Evolutionary conservation across 1,139 yeast genomes (phyloP), one percentile per base, ranked within the genome.

Genomic region (Zhuliangozyma parablackwelliae): DNA sequence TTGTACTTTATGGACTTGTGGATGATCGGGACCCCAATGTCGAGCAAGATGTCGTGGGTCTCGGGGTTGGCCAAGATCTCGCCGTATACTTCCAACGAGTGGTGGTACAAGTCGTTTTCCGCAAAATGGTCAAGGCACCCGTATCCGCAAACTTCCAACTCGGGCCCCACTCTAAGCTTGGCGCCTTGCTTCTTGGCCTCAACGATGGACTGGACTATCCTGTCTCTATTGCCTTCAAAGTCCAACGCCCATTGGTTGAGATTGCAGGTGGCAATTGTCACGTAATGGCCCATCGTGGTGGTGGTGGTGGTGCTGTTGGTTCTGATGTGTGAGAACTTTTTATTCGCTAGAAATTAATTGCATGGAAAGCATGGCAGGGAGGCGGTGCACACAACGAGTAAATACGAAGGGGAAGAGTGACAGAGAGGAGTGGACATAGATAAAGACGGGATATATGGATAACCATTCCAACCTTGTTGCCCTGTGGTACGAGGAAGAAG

Each of bases 231-330:
- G 6, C 98, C 99, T 59, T 92, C 97, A 61, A 88, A 94, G 61
- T 94, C 99, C 43, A 94, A 71, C 0, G 98, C 96, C 99, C 99
- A 94, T 75, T 94, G 99, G 63, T 94, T 94, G 48, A 94, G 73
- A 54, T 84, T 76, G 53, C 84, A 78, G 2, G 83, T 77, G 10
- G 84, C 77, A 32, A 78, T 56, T 1, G 83, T 78, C 29, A 78
- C 66, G 51, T 71, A 76, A 34, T 73, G 78, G 5, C 80, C 79
- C 81, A 76, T 76, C 12, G 21, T 21, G 3, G 6, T 29, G 36
- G 13, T 7, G 21, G 4, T 30, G 33, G 24, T 30, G 31, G 23
- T 29, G n/a, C 6, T 12, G 4, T 29, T 28, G 29, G 11, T 10
- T 6, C 3, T 7, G 21, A 5, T 13, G 21, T 4, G 4, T 16